A percentile compares a stretch with the other conserved stretches of the same genome.
phyloP scores from a whole-genome alignment of 805 yeast species.

The Kuraishia ogatae region DNA sequence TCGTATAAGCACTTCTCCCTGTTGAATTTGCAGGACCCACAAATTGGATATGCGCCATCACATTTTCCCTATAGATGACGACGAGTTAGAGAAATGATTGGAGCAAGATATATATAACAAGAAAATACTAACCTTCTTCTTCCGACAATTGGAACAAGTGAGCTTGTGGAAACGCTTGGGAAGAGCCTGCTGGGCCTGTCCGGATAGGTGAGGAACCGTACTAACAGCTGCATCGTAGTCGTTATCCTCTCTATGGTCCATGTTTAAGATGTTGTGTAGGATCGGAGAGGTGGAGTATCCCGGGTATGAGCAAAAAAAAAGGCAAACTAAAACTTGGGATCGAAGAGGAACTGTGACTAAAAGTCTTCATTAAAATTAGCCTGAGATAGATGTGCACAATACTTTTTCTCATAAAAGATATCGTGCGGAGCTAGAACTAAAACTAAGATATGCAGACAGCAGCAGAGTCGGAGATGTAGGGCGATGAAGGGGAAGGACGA shows the following conservation, averaged over 20 bases:
- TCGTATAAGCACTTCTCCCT: conserved; percentile 11
- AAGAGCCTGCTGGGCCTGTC: background rate
- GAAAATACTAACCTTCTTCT: conserved; percentile 9
- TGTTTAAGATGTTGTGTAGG: background rate
- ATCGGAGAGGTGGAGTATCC: background rate
- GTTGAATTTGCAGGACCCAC: conserved; percentile 8
- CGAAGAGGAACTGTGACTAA: too few species aligned
- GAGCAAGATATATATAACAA: background rate
- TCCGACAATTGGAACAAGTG: conserved; percentile 12
- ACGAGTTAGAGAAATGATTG: background rate
- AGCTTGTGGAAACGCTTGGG: conserved; percentile 7
- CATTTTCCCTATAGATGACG: conserved; percentile 9
- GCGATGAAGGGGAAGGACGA: background rate
- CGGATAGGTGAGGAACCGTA: background rate
- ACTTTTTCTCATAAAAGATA: too few species aligned
- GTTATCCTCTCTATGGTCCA: background rate
- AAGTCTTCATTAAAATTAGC: too few species aligned
- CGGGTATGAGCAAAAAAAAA: background rate
- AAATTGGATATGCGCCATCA: conserved; percentile 11
- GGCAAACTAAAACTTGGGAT: background rate
- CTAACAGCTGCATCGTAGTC: background rate
- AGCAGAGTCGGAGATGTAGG: background rate
- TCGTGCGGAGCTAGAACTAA: too few species aligned
- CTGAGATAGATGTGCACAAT: too few species aligned
- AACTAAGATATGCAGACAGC: background rate